These are phyloP conservation scores for Alternaria sp. DNA, from an alignment of 2,329 filamentous ascomycete genomes.

Conservation along the genomic window DNA sequence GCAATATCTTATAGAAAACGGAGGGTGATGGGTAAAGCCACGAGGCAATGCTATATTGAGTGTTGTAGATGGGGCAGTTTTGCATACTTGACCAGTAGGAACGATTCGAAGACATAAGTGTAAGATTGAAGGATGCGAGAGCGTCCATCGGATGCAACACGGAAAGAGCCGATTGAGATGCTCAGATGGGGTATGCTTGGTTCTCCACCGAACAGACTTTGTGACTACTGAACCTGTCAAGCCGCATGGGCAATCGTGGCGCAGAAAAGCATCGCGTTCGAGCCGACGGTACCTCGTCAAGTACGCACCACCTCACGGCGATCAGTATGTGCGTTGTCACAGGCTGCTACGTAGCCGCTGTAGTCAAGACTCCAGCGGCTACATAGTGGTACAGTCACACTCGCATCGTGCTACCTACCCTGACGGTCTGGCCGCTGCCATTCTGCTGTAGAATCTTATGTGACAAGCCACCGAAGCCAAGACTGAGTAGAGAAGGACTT, in stretches of 20 bases:
- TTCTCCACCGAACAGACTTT: neutral
- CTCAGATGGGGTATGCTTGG: neutral
- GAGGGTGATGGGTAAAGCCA: slow-evolving; percentile 1
- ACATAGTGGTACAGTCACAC: neutral
- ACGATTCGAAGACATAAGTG: slow-evolving; percentile 6
- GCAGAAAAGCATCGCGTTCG: slow-evolving; percentile 3
- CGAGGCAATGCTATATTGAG: neutral
- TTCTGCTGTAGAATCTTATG: neutral
- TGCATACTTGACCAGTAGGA: neutral
- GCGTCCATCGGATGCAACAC: neutral
- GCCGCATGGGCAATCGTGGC: neutral
- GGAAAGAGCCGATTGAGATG: slow-evolving; percentile 2
- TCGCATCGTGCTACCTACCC: neutral
- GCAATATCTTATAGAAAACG: slow-evolving; percentile 10
- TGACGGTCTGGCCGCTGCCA: neutral
- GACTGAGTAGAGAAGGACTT: neutral
- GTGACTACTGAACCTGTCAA: neutral
- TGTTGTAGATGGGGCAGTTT: neutral
- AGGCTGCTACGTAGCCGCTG: neutral
- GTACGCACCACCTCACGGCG: neutral
- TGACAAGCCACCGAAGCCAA: slow-evolving; percentile 1
- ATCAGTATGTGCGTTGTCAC: neutral
- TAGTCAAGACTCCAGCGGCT: neutral
- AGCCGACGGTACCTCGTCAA: neutral
- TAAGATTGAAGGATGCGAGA: slow-evolving; percentile 14